These are phyloP conservation scores for Plenodomus tracheiphilus DNA, from an alignment of 2,329 filamentous ascomycete genomes.

Conservation along the genomic window DNA sequence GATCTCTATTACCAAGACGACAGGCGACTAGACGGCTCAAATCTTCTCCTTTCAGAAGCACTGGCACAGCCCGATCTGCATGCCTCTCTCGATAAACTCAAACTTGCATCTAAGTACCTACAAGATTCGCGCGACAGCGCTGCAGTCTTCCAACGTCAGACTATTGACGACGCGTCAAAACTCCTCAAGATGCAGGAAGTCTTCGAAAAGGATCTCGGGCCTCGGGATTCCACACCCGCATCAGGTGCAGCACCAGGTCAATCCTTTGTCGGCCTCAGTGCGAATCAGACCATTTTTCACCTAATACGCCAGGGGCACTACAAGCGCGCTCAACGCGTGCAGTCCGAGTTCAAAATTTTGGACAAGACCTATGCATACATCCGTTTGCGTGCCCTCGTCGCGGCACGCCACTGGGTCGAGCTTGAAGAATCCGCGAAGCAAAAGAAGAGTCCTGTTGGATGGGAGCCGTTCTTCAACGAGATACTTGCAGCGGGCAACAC, in stretches of 20 bases:
- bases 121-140: slow-evolving; percentile 79
- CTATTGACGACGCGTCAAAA: slow-evolving; percentile 77
- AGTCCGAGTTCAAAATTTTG: slow-evolving; percentile 88
- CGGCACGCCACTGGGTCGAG: slow-evolving; percentile 88
- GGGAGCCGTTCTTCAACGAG: slow-evolving; percentile 96
- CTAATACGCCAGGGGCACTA: slow-evolving; percentile 80
- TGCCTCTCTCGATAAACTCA: slow-evolving; percentile 80
- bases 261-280: slow-evolving; percentile 77
- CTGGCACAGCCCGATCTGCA: slow-evolving; percentile 71
- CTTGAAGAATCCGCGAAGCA: slow-evolving; percentile 80
- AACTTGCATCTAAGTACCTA: slow-evolving; percentile 81
- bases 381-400: slow-evolving; percentile 83
- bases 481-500: slow-evolving; percentile 87
- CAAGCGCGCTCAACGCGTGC: slow-evolving; percentile 83
- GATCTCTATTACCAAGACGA: slow-evolving; percentile 98
- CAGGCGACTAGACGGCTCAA: slow-evolving; percentile 81
- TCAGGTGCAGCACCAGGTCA: slow-evolving; percentile 23
- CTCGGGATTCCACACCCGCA: slow-evolving; percentile 51
- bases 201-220: slow-evolving; percentile 77
- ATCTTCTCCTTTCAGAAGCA: slow-evolving; percentile 84
- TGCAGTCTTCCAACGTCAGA: slow-evolving; percentile 70
- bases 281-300: slow-evolving; percentile 92
- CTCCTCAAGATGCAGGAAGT: slow-evolving; percentile 84
- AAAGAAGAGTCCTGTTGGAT: slow-evolving; percentile 89
- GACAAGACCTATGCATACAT: slow-evolving; percentile 91